phyloP scores from a whole-genome alignment of 306 rosid species.

The Ormosia semicastrata region DNA sequence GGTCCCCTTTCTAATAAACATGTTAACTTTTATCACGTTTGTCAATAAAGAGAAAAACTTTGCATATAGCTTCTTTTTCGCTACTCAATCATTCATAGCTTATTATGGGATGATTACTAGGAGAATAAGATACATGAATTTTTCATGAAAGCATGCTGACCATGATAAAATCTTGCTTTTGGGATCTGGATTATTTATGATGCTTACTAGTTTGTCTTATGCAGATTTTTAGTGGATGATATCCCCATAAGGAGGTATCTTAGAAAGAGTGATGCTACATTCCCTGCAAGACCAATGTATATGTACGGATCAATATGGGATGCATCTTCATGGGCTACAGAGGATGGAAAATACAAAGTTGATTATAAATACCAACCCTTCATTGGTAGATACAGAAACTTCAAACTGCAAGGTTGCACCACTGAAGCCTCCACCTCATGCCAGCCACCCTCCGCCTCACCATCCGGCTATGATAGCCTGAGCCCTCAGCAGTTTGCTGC shows the following conservation, averaged over 20 bases:
- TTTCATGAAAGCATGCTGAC: neutral
- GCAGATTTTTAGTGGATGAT: constrained; percentile 85
- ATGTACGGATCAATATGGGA: constrained; percentile 94
- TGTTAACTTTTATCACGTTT: neutral
- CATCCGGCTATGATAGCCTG: constrained; percentile 35
- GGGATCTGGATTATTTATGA: neutral
- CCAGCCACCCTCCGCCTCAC: constrained; percentile 44
- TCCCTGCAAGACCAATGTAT: constrained; percentile 77
- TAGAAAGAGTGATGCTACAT: constrained; percentile 72
- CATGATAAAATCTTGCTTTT: neutral
- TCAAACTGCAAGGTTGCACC: constrained; percentile 61
- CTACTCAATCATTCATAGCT: neutral
- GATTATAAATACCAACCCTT: constrained; percentile 84
- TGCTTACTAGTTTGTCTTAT: constrained; percentile 5
- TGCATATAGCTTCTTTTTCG: neutral
- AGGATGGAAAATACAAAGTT: constrained; percentile 85
- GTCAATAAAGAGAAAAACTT: neutral
- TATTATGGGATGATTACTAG: neutral
- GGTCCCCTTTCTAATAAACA: constrained; percentile 17
- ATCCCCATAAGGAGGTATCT: constrained; percentile 79
- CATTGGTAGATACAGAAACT: constrained; percentile 60
- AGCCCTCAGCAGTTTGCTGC: constrained; percentile 52
- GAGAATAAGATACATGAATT: neutral
- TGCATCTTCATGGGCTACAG: constrained; percentile 94
- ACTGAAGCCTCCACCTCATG: constrained; percentile 39